A percentile compares a stretch with the other conserved stretches of the same genome.
phyloP scores from a whole-genome alignment of 257 asterid genomes.

The Rubia yunnanensis region DNA sequence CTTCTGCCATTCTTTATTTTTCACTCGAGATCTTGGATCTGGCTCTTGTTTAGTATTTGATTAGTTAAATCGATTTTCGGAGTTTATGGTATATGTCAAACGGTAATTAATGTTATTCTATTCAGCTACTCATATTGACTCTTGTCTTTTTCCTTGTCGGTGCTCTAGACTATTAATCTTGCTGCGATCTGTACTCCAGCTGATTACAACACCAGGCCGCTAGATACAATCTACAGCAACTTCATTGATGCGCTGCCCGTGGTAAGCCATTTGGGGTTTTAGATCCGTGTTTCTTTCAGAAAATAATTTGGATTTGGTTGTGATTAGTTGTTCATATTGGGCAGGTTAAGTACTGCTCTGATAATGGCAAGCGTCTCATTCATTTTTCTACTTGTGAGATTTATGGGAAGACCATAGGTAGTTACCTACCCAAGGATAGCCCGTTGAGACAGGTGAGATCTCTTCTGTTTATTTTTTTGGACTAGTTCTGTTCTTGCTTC shows the following conservation, averaged over 20 bases:
- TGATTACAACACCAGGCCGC: conserved; percentile 86
- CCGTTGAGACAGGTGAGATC: conserved; percentile 65
- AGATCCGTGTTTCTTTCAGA: not conserved
- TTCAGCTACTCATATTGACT: conserved; percentile 14
- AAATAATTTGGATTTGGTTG: not conserved
- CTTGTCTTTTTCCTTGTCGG: conserved; percentile 1
- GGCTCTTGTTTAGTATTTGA: not conserved
- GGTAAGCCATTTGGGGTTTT: conserved; percentile 30
- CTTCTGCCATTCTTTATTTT: not conserved
- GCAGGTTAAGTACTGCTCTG: conserved; percentile 87
- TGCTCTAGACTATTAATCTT: conserved; percentile 59
- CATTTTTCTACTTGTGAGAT: conserved; percentile 93
- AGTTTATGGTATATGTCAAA: not conserved
- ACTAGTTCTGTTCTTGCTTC: conserved; percentile 18
- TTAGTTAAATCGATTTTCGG: not conserved
- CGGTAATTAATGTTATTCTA: not conserved
- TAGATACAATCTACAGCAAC: conserved; percentile 92
- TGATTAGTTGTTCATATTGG: not conserved
- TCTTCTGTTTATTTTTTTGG: not conserved
- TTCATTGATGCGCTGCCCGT: conserved; percentile 89
- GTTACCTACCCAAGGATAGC: conserved; percentile 74
- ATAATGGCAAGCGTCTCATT: conserved; percentile 75
- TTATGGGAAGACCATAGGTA: conserved; percentile 82
- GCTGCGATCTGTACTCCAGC: conserved; percentile 98
- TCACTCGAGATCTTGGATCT: conserved; percentile 17